phyloP scores from a whole-genome alignment of 2,329 filamentous ascomycete genomes.

The Setomelanomma holmii region DNA sequence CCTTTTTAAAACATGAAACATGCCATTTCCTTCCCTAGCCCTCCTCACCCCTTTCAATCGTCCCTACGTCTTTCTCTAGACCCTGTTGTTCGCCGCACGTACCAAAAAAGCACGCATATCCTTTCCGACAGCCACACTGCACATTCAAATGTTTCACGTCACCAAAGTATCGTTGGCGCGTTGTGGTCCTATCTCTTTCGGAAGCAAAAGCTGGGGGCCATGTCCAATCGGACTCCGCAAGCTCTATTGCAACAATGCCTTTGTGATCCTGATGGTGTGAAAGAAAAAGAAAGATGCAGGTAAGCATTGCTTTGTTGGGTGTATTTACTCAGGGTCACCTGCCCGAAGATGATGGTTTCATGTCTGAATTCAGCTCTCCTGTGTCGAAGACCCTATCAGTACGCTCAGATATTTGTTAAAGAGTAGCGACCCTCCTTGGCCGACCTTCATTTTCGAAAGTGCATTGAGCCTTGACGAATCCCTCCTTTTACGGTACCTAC shows the following conservation, averaged over 20 bases:
- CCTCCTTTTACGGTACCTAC: not conserved
- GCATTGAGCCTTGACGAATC: not conserved
- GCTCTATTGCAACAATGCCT: slow-evolving; percentile 1
- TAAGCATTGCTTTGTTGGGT: not conserved
- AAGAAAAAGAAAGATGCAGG: not conserved
- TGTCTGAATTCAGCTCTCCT: not conserved
- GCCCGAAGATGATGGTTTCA: too few species aligned
- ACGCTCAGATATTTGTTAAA: not conserved
- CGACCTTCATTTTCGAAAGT: not conserved
- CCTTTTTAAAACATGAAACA: not conserved
- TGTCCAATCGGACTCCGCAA: slow-evolving; percentile 5
- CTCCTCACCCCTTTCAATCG: not conserved
- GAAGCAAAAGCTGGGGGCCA: not conserved
- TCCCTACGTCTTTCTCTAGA: not conserved
- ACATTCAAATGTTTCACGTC: not conserved
- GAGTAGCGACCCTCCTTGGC: not conserved
- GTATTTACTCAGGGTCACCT: not conserved
- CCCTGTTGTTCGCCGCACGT: not conserved
- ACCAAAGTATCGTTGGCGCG: too few species aligned
- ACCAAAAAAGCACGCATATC: not conserved
- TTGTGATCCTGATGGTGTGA: not conserved
- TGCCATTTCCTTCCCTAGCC: not conserved
- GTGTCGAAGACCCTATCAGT: not conserved
- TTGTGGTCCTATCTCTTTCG: too few species aligned
- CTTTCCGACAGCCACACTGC: not conserved